Conservation (phyloP, 176 grass and related monocot species). For the Phragmites australis region DNA sequence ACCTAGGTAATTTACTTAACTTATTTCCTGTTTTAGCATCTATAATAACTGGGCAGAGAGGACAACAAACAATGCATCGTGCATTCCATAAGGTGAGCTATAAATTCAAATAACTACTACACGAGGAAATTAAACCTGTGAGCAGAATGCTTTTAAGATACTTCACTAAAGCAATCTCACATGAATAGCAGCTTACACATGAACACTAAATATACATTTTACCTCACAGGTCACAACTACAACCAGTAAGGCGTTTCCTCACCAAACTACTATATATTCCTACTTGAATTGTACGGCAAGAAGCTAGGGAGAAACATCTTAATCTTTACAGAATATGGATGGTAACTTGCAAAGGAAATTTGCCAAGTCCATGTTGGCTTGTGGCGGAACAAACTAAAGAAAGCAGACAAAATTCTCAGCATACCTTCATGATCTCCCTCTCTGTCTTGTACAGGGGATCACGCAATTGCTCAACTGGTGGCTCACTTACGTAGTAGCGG, state of each 20-base stretch:
- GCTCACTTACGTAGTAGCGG: conserved; percentile 71
- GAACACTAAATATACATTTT: not conserved
- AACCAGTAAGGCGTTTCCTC: too few relatives aligned
- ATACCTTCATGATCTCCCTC: conserved; percentile 83
- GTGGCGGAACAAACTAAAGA: not conserved
- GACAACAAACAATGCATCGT: not conserved
- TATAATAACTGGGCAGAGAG: not conserved
- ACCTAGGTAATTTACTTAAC: not conserved
- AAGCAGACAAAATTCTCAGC: conserved; percentile 2
- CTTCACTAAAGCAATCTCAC: not conserved
- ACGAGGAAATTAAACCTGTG: not conserved
- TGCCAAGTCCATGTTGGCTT: not conserved
- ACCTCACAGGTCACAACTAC: too few relatives aligned
- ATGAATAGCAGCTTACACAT: not conserved
- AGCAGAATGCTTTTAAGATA: not conserved
- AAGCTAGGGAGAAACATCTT: not conserved
- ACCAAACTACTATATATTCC: not conserved
- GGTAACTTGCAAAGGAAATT: conserved; percentile 14
- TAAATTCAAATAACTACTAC: not conserved
- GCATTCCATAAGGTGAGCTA: not conserved
- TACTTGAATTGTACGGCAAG: not conserved
- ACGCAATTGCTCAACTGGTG: conserved; percentile 62
- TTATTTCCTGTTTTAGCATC: conserved; percentile 9
- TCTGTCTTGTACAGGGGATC: conserved; percentile 79
- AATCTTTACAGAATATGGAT: not conserved